Percentiles rank a stretch among this genome's conserved stretches.
Conservation (phyloP, 768 basidiomycete genomes). For the Lentinula detonsa region DNA sequence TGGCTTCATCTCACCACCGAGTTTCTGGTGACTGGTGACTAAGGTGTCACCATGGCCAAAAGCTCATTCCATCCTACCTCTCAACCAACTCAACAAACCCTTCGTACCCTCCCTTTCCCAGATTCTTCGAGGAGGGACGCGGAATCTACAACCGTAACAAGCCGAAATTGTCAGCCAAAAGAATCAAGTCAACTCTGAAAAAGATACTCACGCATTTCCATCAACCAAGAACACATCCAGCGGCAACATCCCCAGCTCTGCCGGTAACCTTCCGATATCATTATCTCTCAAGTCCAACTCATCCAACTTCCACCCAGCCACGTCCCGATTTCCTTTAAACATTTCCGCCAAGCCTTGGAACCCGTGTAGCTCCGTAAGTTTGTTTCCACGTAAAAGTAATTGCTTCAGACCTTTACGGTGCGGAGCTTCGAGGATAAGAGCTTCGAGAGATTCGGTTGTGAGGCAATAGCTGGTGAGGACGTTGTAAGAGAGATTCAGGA, state of each 20-base stretch:
- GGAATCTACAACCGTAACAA: slow-evolving; percentile 45
- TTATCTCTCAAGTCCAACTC: slow-evolving; percentile 83
- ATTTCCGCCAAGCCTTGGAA: slow-evolving; percentile 54
- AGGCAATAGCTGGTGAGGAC: slow-evolving; percentile 49
- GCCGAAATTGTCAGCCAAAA: background rate
- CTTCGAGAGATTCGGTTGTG: slow-evolving; percentile 34
- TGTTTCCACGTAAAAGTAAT: slow-evolving; percentile 66
- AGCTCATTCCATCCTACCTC: slow-evolving; percentile 58
- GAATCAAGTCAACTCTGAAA: background rate
- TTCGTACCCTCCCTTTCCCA: slow-evolving; percentile 89
- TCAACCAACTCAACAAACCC: slow-evolving; percentile 72
- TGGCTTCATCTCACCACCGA: too few species aligned
- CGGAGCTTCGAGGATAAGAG: slow-evolving; percentile 44
- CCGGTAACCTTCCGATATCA: slow-evolving; percentile 61
- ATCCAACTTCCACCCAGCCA: slow-evolving; percentile 70
- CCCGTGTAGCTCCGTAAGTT: slow-evolving; percentile 53
- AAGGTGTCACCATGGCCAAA: too few species aligned
- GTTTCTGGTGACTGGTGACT: too few species aligned
- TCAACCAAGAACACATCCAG: slow-evolving; percentile 81
- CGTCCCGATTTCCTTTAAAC: slow-evolving; percentile 60
- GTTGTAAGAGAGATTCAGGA: slow-evolving; percentile 76
- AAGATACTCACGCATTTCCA: slow-evolving; percentile 64
- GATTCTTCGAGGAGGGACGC: slow-evolving; percentile 71
- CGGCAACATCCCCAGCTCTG: slow-evolving; percentile 69
- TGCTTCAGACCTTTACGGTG: slow-evolving; percentile 54